Evolutionary conservation across 2,329 filamentous ascomycete genomes (phyloP).

Genomic region (Penicillium sp.): DNA sequence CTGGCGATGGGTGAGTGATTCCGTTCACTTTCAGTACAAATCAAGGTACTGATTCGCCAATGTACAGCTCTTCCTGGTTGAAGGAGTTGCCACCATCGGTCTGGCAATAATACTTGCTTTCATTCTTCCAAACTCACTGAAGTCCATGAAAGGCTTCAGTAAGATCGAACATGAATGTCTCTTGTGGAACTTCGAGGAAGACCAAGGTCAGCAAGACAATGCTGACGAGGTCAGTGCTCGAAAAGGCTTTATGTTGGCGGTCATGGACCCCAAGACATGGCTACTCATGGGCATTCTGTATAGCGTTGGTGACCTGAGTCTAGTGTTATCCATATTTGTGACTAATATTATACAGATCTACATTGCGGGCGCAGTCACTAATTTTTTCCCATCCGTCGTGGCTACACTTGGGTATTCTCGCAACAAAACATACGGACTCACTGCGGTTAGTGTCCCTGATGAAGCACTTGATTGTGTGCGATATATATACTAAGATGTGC

Average conservation of each 20-base stretch:
- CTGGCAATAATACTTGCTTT: slow-evolving; percentile 1
- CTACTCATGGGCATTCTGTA: slow-evolving; percentile 36
- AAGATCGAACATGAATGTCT: slow-evolving; percentile 1
- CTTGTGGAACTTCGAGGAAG: slow-evolving; percentile 5
- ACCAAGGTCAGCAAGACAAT: slow-evolving; percentile 8
- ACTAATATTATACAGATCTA: slow-evolving; percentile 35
- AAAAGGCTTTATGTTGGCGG: slow-evolving; percentile 34
- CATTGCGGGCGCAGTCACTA: slow-evolving; percentile 5
- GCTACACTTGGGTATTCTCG: slow-evolving; percentile 6
- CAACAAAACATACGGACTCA: slow-evolving; percentile 7
- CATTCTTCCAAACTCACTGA: slow-evolving; percentile 2
- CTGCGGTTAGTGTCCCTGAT: not conserved
- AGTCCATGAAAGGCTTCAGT: not conserved
- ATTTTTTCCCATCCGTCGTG: slow-evolving; percentile 6
- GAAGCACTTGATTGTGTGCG: not conserved
- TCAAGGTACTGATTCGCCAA: not conserved
- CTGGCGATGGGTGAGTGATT: not conserved
- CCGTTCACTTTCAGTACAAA: not conserved
- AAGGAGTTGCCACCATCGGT: slow-evolving; percentile 1
- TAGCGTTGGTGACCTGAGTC: slow-evolving; percentile 23
- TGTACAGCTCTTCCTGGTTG: slow-evolving; percentile 3
- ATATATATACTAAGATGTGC: slow-evolving; percentile 16
- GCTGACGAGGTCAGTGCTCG: slow-evolving; percentile 27
- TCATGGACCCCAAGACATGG: slow-evolving; percentile 41
- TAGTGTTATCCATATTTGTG: slow-evolving; percentile 6